Base-by-base conservation (phyloP, 2,329 filamentous ascomycete species). In the Colletotrichum abscissum region DNA sequence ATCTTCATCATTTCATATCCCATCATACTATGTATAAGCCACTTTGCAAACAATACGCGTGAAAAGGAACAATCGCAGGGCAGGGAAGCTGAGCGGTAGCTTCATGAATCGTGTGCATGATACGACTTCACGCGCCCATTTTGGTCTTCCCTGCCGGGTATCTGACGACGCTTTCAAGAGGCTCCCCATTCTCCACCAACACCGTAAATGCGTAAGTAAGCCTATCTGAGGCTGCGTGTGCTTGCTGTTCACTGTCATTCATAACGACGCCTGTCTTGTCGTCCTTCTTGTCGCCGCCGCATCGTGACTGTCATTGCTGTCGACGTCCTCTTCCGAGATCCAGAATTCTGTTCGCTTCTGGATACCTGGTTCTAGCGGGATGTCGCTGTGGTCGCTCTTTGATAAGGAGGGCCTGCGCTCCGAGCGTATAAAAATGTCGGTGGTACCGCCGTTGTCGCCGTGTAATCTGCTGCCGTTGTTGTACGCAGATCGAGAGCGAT, bases 281-380 rank as follows among this genome's bases (percentile, higher is more conserved):
- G 30, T 22, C 7, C 33, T 65, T 16, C 28, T 35, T 22, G 9
- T 49, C 1, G 60, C 19, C 4, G 70, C 54, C 5, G 55, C 56
- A 14, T 16, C 22, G 28, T 22, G 46, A 22, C 3, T 9, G 12
- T 70, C 60, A 22, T 60, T 70, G 19, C 46, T 26, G 33, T 60
- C 64, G 1, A 33, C 65, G 22, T 70, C 75, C 19, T 75, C 75
- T 42, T 77, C 76, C 0, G 72, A 73, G 2, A 76, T 58, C 69
- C 75, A 75, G 42, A 77, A 76, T 30, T 76, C 76, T 0, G 75
- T 78, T 65, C 65, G 75, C 73, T 75, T 76, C 52, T 76, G 66
- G 30, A 77, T 76, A 14, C 76, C 75, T 4, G 74, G 69, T 63
- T 76, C 73, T 2, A 76, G 59, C 12, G 75, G 74, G 11, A 75